Percentiles rank a stretch among this genome's conserved stretches.
These are phyloP conservation scores for Pharus latifolius DNA, from an alignment of 176 grass and related monocot genomes.

Conservation along the genomic window DNA sequence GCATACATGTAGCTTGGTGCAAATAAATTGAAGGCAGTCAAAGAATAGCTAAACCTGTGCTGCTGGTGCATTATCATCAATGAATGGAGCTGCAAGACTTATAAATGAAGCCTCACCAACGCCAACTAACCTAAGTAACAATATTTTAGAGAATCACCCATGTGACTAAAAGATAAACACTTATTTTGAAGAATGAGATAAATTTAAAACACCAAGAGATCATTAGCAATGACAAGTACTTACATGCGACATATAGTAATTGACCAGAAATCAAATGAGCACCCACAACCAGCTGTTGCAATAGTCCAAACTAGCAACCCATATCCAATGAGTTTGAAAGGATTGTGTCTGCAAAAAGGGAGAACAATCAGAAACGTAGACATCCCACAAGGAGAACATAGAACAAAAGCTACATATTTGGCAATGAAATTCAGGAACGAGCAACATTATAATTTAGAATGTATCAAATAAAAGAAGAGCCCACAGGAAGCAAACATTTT, in stretches of 20 bases:
- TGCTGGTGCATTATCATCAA: slow-evolving; percentile 90
- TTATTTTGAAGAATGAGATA: neutral
- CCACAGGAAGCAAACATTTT: slow-evolving; percentile 45
- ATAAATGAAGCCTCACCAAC: slow-evolving; percentile 99
- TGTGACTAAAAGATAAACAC: neutral
- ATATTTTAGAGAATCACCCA: neutral
- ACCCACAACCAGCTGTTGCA: slow-evolving; percentile 92
- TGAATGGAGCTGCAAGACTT: slow-evolving; percentile 96
- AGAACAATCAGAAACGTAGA: neutral
- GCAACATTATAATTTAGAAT: neutral
- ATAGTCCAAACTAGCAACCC: slow-evolving; percentile 93
- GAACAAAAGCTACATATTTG: neutral
- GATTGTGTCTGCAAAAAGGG: slow-evolving; percentile 65
- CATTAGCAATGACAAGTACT: slow-evolving; percentile 9
- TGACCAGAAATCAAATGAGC: slow-evolving; percentile 92
- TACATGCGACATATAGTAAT: slow-evolving; percentile 97
- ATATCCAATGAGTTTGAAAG: slow-evolving; percentile 95
- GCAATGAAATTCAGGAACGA: neutral
- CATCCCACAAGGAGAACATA: too few relatives aligned
- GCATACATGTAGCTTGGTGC: neutral
- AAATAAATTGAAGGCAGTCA: slow-evolving; percentile 1
- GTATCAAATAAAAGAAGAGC: neutral
- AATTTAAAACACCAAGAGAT: slow-evolving; percentile 1
- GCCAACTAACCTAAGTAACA: slow-evolving; percentile 83
- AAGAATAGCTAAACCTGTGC: slow-evolving; percentile 52